A percentile compares a stretch with the other conserved stretches of the same genome.
phyloP scores from a whole-genome alignment of 768 basidiomycete genomes.

The Pisolithus albus region DNA sequence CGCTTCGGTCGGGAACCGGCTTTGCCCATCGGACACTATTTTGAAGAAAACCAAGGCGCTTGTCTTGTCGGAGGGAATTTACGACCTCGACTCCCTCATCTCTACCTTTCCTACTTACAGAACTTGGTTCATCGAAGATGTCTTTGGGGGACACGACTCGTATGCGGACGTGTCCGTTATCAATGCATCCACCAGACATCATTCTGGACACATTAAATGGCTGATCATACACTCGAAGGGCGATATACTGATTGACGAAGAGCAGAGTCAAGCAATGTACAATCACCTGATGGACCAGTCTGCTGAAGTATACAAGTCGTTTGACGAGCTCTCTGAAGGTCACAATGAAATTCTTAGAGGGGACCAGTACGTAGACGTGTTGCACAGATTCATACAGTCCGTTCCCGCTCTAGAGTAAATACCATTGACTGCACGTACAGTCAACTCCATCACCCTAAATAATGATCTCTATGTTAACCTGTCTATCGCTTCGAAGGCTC shows the following conservation, averaged over 20 bases:
- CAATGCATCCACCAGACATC: slow-evolving; percentile 32
- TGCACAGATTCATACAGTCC: slow-evolving; percentile 34
- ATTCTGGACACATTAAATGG: slow-evolving; percentile 45
- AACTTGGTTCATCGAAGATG: slow-evolving; percentile 58
- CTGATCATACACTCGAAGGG: slow-evolving; percentile 67
- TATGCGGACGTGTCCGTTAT: slow-evolving; percentile 46
- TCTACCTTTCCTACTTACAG: slow-evolving; percentile 60
- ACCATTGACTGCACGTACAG: no score
- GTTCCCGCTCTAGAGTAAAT: slow-evolving; percentile 1
- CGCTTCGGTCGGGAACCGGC: slow-evolving; percentile 2
- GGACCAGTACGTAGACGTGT: slow-evolving; percentile 39
- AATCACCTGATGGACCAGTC: slow-evolving; percentile 36
- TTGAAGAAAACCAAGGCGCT: slow-evolving; percentile 45
- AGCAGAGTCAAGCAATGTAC: slow-evolving; percentile 58
- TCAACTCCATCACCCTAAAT: neutral
- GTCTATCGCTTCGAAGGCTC: slow-evolving; percentile 36
- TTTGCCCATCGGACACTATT: slow-evolving; percentile 41
- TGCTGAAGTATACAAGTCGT: slow-evolving; percentile 27
- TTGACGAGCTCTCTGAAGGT: slow-evolving; percentile 37
- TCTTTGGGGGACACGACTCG: slow-evolving; percentile 48
- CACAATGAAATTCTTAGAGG: slow-evolving; percentile 49
- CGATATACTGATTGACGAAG: slow-evolving; percentile 58
- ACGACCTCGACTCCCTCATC: slow-evolving; percentile 63
- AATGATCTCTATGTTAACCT: slow-evolving; percentile 4
- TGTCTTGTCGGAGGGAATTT: slow-evolving; percentile 70